A percentile compares a stretch with the other conserved stretches of the same genome.
Evolutionary conservation across 148 eudicot species (phyloP).

Genomic region (Spergularia bocconei): DNA sequence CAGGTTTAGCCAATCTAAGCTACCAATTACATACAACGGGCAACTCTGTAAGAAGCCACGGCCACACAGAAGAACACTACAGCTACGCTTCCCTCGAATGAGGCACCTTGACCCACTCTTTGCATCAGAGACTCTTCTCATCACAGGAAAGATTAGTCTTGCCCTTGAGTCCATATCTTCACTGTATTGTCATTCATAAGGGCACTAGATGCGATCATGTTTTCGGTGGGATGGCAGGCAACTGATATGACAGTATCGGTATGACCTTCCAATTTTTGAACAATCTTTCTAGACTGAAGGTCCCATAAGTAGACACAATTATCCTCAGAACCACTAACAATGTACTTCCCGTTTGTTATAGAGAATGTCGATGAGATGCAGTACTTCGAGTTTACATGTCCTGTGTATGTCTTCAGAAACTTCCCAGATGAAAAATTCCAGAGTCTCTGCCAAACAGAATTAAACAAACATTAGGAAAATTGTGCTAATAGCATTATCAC

Average conservation of each 20-base stretch:
- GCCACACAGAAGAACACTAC: neutral
- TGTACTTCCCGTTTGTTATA: constrained; percentile 80
- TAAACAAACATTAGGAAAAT: neutral
- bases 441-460: constrained; percentile 59
- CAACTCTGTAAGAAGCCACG: neutral
- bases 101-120: neutral
- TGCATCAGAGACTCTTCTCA: neutral
- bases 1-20: constrained; percentile 16
- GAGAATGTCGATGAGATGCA: constrained; percentile 87
- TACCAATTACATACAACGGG: constrained; percentile 22
- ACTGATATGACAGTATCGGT: constrained; percentile 83
- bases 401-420: constrained; percentile 85
- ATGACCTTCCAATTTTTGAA: constrained; percentile 94
- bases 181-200: constrained; percentile 80
- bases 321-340: constrained; percentile 94
- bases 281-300: constrained; percentile 77
- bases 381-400: constrained; percentile 78
- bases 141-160: constrained; percentile 27
- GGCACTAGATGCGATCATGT: constrained; percentile 90
- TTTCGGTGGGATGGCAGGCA: constrained; percentile 77
- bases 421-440: constrained; percentile 91
- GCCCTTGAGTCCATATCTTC: constrained; percentile 74
- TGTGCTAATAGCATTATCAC: neutral
- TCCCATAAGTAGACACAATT: constrained; percentile 88
- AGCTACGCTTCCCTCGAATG: neutral